phyloP scores from a whole-genome alignment of 352 stramenopile genomes.

The Globisporangium canariense region DNA sequence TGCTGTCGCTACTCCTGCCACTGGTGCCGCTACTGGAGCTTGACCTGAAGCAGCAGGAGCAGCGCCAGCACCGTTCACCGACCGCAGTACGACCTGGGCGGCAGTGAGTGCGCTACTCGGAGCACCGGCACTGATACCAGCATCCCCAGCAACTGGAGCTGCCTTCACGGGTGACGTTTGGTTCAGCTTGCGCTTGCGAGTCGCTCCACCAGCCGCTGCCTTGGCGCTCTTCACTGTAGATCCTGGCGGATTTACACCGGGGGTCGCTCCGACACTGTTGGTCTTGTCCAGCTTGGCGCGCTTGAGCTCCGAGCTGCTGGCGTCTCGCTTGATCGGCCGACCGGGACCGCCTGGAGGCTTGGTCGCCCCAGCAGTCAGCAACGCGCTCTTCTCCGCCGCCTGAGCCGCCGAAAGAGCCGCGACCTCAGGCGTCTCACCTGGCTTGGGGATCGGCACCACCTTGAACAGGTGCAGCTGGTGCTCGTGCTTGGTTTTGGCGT shows the following conservation, averaged over 20 bases:
- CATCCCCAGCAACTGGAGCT: slow-evolving; percentile 1
- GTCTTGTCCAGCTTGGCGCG: slow-evolving; percentile 33
- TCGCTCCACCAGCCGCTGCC: slow-evolving; percentile 20
- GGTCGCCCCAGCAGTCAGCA: background rate
- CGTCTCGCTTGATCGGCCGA: slow-evolving; percentile 38
- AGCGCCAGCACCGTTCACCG: background rate
- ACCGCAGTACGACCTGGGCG: background rate
- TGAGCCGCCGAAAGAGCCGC: slow-evolving; percentile 11
- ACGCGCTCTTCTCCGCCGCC: background rate
- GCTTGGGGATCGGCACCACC: slow-evolving; percentile 84
- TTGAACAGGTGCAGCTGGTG: slow-evolving; percentile 93
- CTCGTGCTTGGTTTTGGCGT: slow-evolving; percentile 90
- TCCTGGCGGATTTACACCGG: background rate
- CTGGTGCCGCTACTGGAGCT: background rate
- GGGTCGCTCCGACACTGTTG: slow-evolving; percentile 9
- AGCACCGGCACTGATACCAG: slow-evolving; percentile 1
- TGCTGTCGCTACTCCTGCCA: background rate
- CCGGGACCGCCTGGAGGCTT: background rate
- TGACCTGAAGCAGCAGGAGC: background rate
- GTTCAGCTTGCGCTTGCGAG: slow-evolving; percentile 72
- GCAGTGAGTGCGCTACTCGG: slow-evolving; percentile 10
- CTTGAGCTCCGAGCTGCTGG: slow-evolving; percentile 43
- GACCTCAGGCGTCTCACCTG: slow-evolving; percentile 37
- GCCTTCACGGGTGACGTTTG: slow-evolving; percentile 32
- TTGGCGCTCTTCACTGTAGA: slow-evolving; percentile 24